Evolutionary conservation across 2,329 filamentous ascomycete genomes (phyloP).

Genomic region (Verticillium nubilum): DNA sequence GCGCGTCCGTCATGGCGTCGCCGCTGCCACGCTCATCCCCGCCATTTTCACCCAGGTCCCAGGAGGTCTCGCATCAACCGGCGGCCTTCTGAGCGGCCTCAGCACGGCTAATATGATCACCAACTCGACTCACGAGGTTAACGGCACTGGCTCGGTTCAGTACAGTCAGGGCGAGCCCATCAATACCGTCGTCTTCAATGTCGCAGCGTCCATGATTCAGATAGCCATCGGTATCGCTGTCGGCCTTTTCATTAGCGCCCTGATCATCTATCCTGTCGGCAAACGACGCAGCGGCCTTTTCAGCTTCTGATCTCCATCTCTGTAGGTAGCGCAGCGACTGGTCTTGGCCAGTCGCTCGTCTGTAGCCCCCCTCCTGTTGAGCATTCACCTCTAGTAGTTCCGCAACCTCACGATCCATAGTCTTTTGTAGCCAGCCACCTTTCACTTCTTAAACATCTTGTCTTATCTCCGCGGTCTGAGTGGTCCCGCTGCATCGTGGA

Average conservation of each 20-base stretch:
- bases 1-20: conserved; percentile 46
- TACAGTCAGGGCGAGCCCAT: conserved; percentile 12
- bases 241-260: conserved; percentile 42
- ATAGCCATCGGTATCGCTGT: conserved; percentile 48
- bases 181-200: conserved; percentile 36
- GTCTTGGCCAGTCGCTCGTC: neutral
- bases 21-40: conserved; percentile 39
- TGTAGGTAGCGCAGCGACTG: neutral
- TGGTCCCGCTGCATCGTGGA: too few relatives aligned
- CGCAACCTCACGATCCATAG: neutral
- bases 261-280: conserved; percentile 43
- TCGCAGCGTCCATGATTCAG: conserved; percentile 45
- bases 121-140: conserved; percentile 26
- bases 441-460: neutral
- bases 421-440: neutral
- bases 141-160: conserved; percentile 25
- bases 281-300: conserved; percentile 45
- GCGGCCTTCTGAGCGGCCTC: conserved; percentile 39
- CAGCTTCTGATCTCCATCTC: conserved; percentile 30
- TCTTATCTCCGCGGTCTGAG: neutral
- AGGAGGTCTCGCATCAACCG: conserved; percentile 40
- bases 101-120: conserved; percentile 37
- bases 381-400: neutral
- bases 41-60: conserved; percentile 45
- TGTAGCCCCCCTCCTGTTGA: neutral